These are phyloP conservation scores for Canariomyces notabilis DNA, from an alignment of 2,329 filamentous ascomycete species.

Conservation along the genomic window DNA sequence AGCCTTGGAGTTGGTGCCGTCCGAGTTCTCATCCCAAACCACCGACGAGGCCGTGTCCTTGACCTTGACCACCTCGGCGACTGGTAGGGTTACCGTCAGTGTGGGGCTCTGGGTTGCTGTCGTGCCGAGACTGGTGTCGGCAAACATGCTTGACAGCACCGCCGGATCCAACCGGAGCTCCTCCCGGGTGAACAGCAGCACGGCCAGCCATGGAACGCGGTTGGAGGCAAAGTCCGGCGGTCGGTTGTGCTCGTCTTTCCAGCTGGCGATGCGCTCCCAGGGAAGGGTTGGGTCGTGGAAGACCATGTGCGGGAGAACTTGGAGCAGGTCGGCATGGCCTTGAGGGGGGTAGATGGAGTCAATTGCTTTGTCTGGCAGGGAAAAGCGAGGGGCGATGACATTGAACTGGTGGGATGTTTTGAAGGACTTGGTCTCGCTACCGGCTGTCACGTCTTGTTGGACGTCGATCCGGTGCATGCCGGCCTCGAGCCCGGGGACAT, in stretches of 20 bases:
- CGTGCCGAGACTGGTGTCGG: constrained; percentile 14
- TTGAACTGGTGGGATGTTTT: constrained; percentile 27
- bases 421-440: neutral
- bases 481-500: constrained; percentile 18
- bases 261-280: constrained; percentile 35
- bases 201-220: constrained; percentile 37
- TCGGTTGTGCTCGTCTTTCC: neutral
- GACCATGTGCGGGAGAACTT: constrained; percentile 40
- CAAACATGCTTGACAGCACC: constrained; percentile 16
- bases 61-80: constrained; percentile 11
- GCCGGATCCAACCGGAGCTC: constrained; percentile 26
- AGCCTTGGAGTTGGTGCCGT: constrained; percentile 6
- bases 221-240: too few relatives aligned
- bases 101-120: constrained; percentile 21
- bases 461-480: constrained; percentile 13
- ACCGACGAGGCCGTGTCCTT: constrained; percentile 2
- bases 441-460: constrained; percentile 3
- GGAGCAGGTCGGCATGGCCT: constrained; percentile 32
- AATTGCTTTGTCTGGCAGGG: constrained; percentile 30
- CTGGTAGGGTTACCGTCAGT: constrained; percentile 24
- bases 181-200: constrained; percentile 32
- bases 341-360: constrained; percentile 37
- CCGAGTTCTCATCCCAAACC: neutral
- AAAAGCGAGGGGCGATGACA: constrained; percentile 35
- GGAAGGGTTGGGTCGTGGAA: constrained; percentile 40